Conservation (phyloP, 2,329 filamentous ascomycete species). For the Biscogniauxia mediterranea region DNA sequence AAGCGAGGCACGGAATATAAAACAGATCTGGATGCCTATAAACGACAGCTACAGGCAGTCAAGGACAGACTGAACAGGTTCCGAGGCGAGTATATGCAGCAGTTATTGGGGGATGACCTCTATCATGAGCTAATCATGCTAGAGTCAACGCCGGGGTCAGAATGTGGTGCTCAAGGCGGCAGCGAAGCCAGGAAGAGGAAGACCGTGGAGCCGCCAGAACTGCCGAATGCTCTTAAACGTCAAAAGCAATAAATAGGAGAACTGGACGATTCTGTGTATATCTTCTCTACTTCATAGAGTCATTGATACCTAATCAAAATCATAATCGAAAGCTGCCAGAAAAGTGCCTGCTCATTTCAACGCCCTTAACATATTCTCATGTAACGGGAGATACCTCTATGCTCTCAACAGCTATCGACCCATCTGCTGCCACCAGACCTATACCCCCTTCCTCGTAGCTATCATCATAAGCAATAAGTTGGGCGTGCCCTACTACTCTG, state of each 20-base stretch:
- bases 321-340: neutral
- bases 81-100: neutral
- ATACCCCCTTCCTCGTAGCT: conserved; percentile 23
- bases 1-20: neutral
- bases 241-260: neutral
- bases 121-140: neutral
- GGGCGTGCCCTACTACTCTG: conserved; percentile 8
- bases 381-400: conserved; percentile 10
- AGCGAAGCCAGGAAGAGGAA: neutral
- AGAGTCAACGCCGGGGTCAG: neutral
- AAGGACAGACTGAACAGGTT: neutral
- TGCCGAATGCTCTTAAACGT: neutral
- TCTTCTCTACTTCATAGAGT: neutral
- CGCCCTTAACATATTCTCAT: neutral
- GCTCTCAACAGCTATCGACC: conserved; percentile 17
- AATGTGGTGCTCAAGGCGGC: neutral
- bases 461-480: conserved; percentile 16
- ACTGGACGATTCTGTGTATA: neutral
- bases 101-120: neutral
- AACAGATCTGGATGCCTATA: neutral
- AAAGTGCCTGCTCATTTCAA: neutral
- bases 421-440: conserved; percentile 21
- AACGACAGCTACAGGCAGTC: neutral
- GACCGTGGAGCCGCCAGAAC: neutral
- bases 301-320: neutral